Base-by-base conservation (phyloP, 2,329 filamentous ascomycete species). In the Nigrospora osmanthi region DNA sequence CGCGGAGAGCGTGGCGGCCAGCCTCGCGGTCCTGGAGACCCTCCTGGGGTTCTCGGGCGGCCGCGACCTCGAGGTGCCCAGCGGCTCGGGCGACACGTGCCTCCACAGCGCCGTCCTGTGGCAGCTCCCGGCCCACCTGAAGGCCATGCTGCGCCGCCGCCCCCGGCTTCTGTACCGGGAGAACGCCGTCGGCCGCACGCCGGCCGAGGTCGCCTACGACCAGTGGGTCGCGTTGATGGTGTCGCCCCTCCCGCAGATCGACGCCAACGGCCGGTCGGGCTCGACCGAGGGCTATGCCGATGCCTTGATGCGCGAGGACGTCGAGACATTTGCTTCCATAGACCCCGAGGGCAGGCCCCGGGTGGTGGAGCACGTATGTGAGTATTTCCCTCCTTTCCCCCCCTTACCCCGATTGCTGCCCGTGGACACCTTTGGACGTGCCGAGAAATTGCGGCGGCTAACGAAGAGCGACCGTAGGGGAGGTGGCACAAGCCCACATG, bases 111-210 rank as follows among this genome's bases (percentile, higher is more conserved):
- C 75, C 11, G 70, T 81, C 16, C 58, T 64, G 44, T 58, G 61
- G 9, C 54, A 62, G 12, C 52, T 64, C 33, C 52, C 67, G 9
- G 57, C 55, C 33, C 52, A 74, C 1, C 54, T 67, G 35, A 61
- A 67, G 13, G 55, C 67, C 3, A 54, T 86, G 3, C 63, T 89
- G 11, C 65, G 75, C 11, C 67, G 67, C 51, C 70, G 76, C 15
- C 77, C 83, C 0, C 69, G 71, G 23, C 68, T 89, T 2, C 65
- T 89, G 0, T 73, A 78, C 52, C 76, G 81, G 17, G 88, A 93
- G 59, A 90, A 90, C 52, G 79, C 85, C 0, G 85, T 85, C 0
- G 88, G 88, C 2, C 74, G 78, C 14, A 93, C 87, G 0, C 83
- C 87, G 0, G 71, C 75, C 28, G 87, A 93, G 54, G 64, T 87